Conservation (phyloP, 169 alveolate species). For the Eimeria maxima region DNA sequence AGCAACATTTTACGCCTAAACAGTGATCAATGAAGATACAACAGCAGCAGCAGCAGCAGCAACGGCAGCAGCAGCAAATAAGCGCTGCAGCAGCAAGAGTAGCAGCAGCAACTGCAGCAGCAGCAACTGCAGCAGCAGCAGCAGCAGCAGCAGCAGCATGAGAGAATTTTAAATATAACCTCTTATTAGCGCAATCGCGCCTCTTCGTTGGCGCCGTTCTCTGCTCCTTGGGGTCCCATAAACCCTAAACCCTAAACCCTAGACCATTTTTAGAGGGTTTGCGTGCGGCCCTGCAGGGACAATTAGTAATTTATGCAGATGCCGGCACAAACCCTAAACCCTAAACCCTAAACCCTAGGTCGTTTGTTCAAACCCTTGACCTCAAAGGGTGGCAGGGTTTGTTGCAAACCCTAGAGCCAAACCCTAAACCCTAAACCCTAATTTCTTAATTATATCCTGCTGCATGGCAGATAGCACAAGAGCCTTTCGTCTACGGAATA, state of each 20-base stretch:
- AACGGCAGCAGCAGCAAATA: slow-evolving; percentile 19
- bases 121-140: slow-evolving; percentile 1
- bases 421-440: no score
- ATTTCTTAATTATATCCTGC: no score
- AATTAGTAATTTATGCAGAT: not conserved
- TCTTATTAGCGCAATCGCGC: not conserved
- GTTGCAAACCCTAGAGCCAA: no score
- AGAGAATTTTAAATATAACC: not conserved
- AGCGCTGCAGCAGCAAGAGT: no score
- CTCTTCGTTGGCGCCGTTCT: not conserved
- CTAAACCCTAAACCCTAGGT: not conserved
- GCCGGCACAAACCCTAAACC: not conserved
- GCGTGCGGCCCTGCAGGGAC: not conserved
- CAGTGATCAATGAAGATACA: not conserved
- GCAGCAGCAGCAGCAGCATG: slow-evolving; percentile 48
- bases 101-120: no score
- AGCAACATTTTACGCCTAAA: not conserved
- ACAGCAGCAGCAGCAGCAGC: not conserved
- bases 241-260: no score
- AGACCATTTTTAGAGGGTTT: not conserved
- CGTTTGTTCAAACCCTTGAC: not conserved
- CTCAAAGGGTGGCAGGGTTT: not conserved
- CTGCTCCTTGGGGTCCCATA: not conserved
- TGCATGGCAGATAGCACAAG: no score
- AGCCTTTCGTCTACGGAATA: no score